phyloP scores from a whole-genome alignment of 2,329 filamentous ascomycete species.

The Cylindrodendrum hubeiense region DNA sequence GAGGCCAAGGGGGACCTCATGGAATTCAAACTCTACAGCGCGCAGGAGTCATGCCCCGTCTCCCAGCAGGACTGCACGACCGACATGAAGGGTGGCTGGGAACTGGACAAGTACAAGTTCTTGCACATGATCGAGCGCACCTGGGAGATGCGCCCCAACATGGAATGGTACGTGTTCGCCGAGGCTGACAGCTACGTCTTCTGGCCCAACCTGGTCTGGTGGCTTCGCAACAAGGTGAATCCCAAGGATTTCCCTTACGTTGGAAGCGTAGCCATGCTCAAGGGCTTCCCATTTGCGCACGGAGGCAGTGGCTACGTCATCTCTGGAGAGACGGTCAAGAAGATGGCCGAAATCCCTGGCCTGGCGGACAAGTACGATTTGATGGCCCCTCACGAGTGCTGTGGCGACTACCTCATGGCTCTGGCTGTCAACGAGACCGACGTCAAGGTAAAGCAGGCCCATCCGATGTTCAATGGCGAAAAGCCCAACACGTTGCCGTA shows the following conservation, averaged over 20 bases:
- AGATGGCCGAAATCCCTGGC: constrained; percentile 58
- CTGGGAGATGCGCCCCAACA: constrained; percentile 64
- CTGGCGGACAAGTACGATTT: constrained; percentile 61
- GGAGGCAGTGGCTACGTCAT: constrained; percentile 70
- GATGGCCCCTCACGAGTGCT: constrained; percentile 59
- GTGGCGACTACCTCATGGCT: constrained; percentile 65
- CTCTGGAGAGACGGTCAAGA: constrained; percentile 64
- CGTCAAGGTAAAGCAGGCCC: constrained; percentile 56
- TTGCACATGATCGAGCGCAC: constrained; percentile 69
- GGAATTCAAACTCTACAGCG: constrained; percentile 61
- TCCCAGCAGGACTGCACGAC: constrained; percentile 58
- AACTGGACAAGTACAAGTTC: constrained; percentile 73
- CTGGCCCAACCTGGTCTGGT: constrained; percentile 65
- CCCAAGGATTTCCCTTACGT: constrained; percentile 61
- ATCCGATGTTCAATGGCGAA: constrained; percentile 69
- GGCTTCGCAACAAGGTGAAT: constrained; percentile 59
- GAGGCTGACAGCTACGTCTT: constrained; percentile 71
- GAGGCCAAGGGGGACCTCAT: constrained; percentile 52
- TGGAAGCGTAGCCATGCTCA: constrained; percentile 63
- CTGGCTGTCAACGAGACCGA: constrained; percentile 60
- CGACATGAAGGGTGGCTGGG: constrained; percentile 57
- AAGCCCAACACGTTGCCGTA: constrained; percentile 65
- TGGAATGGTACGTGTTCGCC: constrained; percentile 71
- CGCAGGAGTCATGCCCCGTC: constrained; percentile 60
- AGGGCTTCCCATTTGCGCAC: constrained; percentile 63